Base-by-base conservation (phyloP, 2,329 filamentous ascomycete genomes). In the Diplodia seriata region DNA sequence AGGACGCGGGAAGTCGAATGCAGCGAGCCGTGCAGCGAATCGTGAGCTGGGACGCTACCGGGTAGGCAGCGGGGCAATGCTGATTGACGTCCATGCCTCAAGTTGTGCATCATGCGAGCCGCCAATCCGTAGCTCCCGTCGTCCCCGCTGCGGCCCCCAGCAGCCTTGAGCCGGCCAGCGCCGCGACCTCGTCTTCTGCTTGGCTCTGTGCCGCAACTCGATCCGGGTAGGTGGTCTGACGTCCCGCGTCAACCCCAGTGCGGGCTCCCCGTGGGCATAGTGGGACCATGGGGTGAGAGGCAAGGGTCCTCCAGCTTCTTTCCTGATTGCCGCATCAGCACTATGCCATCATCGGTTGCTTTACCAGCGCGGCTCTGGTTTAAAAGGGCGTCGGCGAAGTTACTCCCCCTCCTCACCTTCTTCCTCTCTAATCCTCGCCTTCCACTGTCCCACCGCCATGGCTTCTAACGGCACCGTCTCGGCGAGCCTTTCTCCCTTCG, bases 401-500 rank as follows among this genome's bases (percentile, higher is more conserved):
- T 11, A 31, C 43, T 63, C 18, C 59, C 20, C 11, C 50, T 18
- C 59, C 31, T 18, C 59, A 26, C 57, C 29, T 55, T 36, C 36
- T 12, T n/a, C 15, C 23, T 26, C 36, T 20, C 7, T 5, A 49
- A 54, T 29, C 18, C 15, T 50, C 43, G 4, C 47, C 31, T 29
- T n/a, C 4, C 33, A 65, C 18, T 15, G 15, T 38, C 20, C 29
- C 31, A 29, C 38, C 38, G 53, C 38, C 40, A 66, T 66, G 51
- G 18, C n/a, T 33, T 33, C 64, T 53, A 26, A 66, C 15, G 54
- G 64, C 26, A 57, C 40, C 36, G 54, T 53, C 55, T 40, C 55
- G 55, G 81, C 85, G 74, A 87, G 84, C 74, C 88, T 91, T 75
- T 86, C 85, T 73, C 82, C 89, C 8, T 92, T 86, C 74, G 90